Evolutionary conservation across 225 moss, liverwort and hornwort genomes (phyloP), one percentile per base, ranked within the genome.

Genomic region (Neckera pumila): DNA sequence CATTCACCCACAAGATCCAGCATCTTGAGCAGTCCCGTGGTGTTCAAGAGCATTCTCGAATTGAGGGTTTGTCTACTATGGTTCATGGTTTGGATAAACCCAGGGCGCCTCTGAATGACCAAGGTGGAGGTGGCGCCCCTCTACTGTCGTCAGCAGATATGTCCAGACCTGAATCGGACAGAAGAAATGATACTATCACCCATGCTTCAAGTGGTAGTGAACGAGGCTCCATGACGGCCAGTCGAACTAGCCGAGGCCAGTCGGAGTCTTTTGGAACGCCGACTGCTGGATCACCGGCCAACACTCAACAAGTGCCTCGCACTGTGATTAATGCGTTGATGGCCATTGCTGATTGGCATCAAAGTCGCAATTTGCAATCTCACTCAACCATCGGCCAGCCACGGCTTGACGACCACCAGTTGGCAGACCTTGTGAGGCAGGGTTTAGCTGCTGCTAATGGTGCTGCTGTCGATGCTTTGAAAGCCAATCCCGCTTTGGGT

Each of bases 291-390:
- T 53, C 90, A 33, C 49, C 86, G 71, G 64, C 92, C 12, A 89
- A 77, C 86, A 88, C 86, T 57, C 92, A 90, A 83, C 92, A 91
- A 76, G 85, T 95, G 88, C 93, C 95, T 79, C 95, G 93, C 34
- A 85, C 85, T 43, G 93, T 95, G 70, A 91, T 95, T 5, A 89
- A 93, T 72, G 93, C 95, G 28, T 82, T 95, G 93, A 95, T 93
- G 90, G 92, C 89, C 66, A 90, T 95, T 86, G 95, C 93, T 19
- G 93, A 95, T 86, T 95, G 93, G 95, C 92, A 92, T 73, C 93
- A 91, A 82, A 92, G 91, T 79, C 79, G 91, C 84, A 93, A 63
- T 77, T 79, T 88, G 79, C 93, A 90, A 74, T 87, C 89, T 65
- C 93, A 92, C 47, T 88, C 91, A 33, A 86, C 33, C 91, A 80